These are phyloP conservation scores for Suillus spraguei DNA, from an alignment of 768 basidiomycete species.

Conservation along the genomic window DNA sequence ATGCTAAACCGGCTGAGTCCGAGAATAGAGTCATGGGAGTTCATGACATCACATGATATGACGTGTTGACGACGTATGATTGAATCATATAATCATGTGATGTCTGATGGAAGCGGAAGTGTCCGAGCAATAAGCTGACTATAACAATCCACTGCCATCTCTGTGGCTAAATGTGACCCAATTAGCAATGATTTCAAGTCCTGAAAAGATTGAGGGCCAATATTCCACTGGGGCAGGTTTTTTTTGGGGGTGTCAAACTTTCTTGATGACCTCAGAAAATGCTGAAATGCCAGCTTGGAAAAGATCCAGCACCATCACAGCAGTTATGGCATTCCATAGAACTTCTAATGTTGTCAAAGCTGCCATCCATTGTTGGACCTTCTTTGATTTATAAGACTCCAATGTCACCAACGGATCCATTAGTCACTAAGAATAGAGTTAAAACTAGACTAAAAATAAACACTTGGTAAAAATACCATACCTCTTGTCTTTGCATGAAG, in stretches of 20 bases:
- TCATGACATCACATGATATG: no score
- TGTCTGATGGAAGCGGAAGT: no score
- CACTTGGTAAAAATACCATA: not conserved
- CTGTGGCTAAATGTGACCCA: not conserved
- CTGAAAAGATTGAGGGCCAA: conserved; percentile 11
- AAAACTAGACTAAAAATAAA: not conserved
- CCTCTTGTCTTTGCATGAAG: conserved; percentile 3
- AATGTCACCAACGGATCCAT: not conserved
- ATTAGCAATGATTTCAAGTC: conserved; percentile 11
- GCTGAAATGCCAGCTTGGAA: not conserved
- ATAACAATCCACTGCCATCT: not conserved
- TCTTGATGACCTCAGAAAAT: not conserved
- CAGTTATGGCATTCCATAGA: not conserved
- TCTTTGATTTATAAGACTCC: not conserved
- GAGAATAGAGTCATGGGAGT: no score
- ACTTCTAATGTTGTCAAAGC: conserved; percentile 1
- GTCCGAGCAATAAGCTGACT: no score
- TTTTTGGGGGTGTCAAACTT: not conserved
- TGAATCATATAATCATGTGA: no score
- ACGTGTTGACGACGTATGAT: no score
- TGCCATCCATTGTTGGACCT: not conserved
- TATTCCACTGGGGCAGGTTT: not conserved
- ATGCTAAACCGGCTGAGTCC: no score
- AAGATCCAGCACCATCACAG: not conserved
- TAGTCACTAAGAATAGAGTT: not conserved